A percentile compares a stretch with the other conserved stretches of the same genome.
These are phyloP conservation scores for Pilasporangium apinafurcum DNA, from an alignment of 352 stramenopile genomes.

Conservation along the genomic window DNA sequence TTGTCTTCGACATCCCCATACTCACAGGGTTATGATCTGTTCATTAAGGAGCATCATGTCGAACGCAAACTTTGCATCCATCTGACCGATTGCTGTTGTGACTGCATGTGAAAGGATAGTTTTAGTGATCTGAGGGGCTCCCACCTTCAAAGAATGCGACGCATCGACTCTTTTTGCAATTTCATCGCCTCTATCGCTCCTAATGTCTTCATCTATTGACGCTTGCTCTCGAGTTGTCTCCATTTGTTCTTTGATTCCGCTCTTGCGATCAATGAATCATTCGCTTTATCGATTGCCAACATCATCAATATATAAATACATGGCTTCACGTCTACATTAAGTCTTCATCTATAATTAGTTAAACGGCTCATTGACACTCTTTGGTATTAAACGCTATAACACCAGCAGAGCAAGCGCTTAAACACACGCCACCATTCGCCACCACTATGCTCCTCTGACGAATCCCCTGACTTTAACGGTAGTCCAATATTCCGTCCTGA, in stretches of 20 bases:
- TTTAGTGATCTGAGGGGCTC: conserved; percentile 11
- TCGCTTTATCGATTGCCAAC: conserved; percentile 2
- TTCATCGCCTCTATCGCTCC: not conserved
- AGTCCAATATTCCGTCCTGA: too few species aligned
- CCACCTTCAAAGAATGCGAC: too few species aligned
- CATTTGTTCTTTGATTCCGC: not conserved
- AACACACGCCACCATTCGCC: conserved; percentile 14
- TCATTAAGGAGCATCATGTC: conserved; percentile 64
- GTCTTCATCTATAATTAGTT: too few species aligned
- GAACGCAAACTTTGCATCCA: conserved; percentile 52
- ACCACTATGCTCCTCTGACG: conserved; percentile 1
- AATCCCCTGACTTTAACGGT: conserved; percentile 4
- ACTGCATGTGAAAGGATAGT: conserved; percentile 44
- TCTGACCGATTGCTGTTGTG: conserved; percentile 28
- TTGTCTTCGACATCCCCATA: too few species aligned
- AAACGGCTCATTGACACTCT: too few species aligned
- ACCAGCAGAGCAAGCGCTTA: conserved; percentile 28
- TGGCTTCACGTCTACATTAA: too few species aligned
- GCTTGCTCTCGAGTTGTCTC: not conserved
- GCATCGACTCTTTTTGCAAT: too few species aligned
- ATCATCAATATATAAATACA: not conserved
- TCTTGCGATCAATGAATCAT: not conserved
- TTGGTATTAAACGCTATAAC: conserved; percentile 6
- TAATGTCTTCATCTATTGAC: too few species aligned
- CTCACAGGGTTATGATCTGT: conserved; percentile 22